Evolutionary conservation across 345 rosid genomes (phyloP).

Genomic region (Boechera stricta): DNA sequence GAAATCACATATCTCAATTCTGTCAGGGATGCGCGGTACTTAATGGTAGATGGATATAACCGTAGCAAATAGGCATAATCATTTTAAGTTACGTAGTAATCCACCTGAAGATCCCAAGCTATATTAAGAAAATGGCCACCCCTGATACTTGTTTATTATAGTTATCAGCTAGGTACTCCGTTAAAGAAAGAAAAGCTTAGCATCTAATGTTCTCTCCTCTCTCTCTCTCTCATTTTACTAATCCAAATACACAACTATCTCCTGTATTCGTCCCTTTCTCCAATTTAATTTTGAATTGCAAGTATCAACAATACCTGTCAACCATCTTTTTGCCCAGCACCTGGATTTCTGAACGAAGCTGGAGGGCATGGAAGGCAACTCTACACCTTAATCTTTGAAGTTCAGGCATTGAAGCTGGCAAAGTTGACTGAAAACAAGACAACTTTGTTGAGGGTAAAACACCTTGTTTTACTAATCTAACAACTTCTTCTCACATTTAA

Average conservation of each 20-base stretch:
- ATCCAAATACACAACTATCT: conserved; percentile 18
- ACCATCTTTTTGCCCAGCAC: conserved; percentile 78
- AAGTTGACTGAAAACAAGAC: conserved; percentile 67
- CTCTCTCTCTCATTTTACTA: not conserved
- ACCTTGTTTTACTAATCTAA: conserved; percentile 4
- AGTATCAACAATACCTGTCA: conserved; percentile 64
- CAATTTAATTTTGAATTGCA: not conserved
- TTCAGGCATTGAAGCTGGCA: conserved; percentile 82
- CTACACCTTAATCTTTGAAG: conserved; percentile 96
- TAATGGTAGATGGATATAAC: conserved; percentile 4
- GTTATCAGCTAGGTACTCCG: conserved; percentile 25
- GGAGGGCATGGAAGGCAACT: conserved; percentile 95
- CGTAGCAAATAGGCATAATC: not conserved
- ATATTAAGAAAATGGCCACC: conserved; percentile 5
- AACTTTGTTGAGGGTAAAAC: conserved; percentile 13
- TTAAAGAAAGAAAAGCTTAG: conserved; percentile 21
- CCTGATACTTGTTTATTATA: not conserved
- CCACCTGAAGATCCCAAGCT: conserved; percentile 22
- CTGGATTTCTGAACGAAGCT: conserved; percentile 84
- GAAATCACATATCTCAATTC: conserved; percentile 25
- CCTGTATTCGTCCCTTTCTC: not conserved
- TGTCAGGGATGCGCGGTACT: conserved; percentile 16
- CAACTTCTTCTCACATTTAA: not conserved
- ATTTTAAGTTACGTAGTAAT: not conserved
- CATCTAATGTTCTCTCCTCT: conserved; percentile 2